Evolutionary conservation across 495 filamentous ascomycete genomes (phyloP), one percentile per base, ranked within the genome.

Genomic region (Aspergillus wentii): DNA sequence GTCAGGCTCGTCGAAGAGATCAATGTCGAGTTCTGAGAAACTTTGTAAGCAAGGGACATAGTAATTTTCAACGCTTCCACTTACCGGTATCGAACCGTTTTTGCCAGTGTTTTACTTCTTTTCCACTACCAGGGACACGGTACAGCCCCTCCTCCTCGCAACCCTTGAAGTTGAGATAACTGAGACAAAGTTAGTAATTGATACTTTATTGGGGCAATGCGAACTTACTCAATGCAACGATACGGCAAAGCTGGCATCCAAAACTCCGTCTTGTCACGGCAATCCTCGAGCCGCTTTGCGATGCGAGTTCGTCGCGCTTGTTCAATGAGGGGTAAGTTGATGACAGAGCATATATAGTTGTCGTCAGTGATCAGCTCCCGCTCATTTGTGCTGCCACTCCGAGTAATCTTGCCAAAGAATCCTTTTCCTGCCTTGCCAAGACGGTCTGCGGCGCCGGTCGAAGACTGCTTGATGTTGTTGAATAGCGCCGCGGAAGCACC

Each of bases 241-340:
- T 88, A 94, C 0, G 89, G 89, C 31, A 95, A 79, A 13, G 87
- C 85, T 1, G 89, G 89, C 87, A 95, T 92, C 89, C 89, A 95
- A 53, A 90, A 95, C 51, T 94, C 89, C 1, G 89, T 95, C 72
- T 95, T 95, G 52, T 95, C 89, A 30, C 79, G 71, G 11, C 86
- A 94, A 38, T 83, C 76, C 52, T 88, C 85, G 11, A 95, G 65
- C 34, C 80, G 76, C 61, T 86, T 90, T 3, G 86, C 88, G 49
- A 95, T 95, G 23, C 89, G 72, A 1, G 89, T 94, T 32, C 78
- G 62, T n/a, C 88, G 74, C 4, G 88, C 86, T 58, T 95, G 89
- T 44, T 94, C 79, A 26, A 91, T 69, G 18, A 95, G 68, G 1
- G 86, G 85, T 11, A 83, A 62, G 47, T 87, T 88, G 54, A 95